Base-by-base conservation (phyloP, 768 basidiomycete genomes). In the Tulasnella sp. region DNA sequence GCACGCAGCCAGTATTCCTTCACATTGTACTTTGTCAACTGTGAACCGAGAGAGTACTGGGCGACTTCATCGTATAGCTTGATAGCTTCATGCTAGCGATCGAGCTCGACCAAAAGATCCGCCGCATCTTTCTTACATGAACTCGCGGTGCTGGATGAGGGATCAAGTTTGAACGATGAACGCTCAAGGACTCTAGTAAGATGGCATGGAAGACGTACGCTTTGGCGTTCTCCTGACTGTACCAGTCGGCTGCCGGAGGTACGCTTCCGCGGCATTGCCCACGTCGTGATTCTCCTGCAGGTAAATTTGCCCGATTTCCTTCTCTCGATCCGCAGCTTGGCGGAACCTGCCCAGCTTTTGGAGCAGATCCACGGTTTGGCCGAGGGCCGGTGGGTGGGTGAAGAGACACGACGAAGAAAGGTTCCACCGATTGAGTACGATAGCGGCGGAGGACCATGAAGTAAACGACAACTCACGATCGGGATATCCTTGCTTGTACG, bases 271-370 rank as follows among this genome's bases (percentile, higher is more conserved):
- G 73, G 96, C 96, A 80, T 90, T 92, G 17, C 88, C 88, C 38
- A 96, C 84, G 83, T 97, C 92, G 79, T 90, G 86, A 64, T 86
- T 84, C 79, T 94, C 93, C 78, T 45, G 75, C 14, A 83, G 82
- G 72, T 82, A 83, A 64, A 86, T 84, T 81, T 94, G 91, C 3
- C 91, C 97, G 79, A 98, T 96, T 85, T 99, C 93, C 84, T 97
- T 99, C 87, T 98, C 95, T 80, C 97, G 86, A 83, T 99, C 97
- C 8, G 97, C 97, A 25, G 97, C 97, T 83, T 99, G 97, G 72
- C 97, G 86, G 86, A 99, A 99, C 76, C 95, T 90, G 72, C 97
- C 97, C 39, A 86, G 86, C 79, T 92, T 83, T 14, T 93, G 93
- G 68, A 97, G 89, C 81, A 93, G 90, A 29, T 87, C 86, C 78